phyloP scores from a whole-genome alignment of 1,284 basidiomycete genomes.

The Ustilago shanxiensis region DNA sequence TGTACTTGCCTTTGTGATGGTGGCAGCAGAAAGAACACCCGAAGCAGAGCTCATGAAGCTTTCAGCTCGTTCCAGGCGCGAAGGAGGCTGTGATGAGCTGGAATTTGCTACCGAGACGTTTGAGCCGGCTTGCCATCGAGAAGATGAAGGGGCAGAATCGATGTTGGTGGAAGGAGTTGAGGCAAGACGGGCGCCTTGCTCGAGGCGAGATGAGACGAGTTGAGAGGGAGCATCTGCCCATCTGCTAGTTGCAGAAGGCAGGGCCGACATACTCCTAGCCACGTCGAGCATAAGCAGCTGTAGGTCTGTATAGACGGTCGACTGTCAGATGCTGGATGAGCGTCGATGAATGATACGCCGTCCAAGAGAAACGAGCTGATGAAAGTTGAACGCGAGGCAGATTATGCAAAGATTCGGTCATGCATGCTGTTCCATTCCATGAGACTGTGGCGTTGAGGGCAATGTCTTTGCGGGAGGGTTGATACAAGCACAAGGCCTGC shows the following conservation, averaged over 20 bases:
- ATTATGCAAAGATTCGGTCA: not conserved
- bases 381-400: not conserved
- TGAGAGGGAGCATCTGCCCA: constrained; percentile 39
- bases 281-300: constrained; percentile 24
- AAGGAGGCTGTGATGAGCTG: not conserved
- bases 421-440: not conserved
- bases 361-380: not conserved
- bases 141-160: constrained; percentile 22
- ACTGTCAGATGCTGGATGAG: not conserved
- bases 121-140: constrained; percentile 13
- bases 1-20: constrained; percentile 45
- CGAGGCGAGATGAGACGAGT: constrained; percentile 43
- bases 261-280: constrained; percentile 26
- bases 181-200: constrained; percentile 30
- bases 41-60: constrained; percentile 45
- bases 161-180: constrained; percentile 28
- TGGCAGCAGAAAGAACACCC: constrained; percentile 27
- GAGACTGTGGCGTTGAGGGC: not conserved
- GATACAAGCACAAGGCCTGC: not conserved
- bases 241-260: constrained; percentile 10
- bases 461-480: not conserved
- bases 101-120: constrained; percentile 7
- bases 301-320: not conserved
- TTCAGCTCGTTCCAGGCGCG: constrained; percentile 30
- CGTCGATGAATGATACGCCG: not conserved